Conservation (phyloP, 257 asterid genomes). For the Echium plantagineum region DNA sequence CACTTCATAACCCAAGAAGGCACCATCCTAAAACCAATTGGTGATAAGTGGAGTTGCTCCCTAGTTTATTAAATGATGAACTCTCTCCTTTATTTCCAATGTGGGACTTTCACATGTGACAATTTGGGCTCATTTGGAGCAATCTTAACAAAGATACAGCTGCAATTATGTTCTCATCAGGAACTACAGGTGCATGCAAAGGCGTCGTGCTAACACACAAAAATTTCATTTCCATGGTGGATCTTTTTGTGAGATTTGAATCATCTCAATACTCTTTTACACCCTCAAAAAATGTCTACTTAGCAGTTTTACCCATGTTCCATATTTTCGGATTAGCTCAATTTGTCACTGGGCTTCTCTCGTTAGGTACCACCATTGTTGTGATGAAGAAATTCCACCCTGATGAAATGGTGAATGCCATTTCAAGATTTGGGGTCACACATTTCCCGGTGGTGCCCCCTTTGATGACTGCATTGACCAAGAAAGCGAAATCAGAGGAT, state of each 20-base stretch:
- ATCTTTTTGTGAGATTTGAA: slow-evolving; percentile 53
- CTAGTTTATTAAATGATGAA: too few species aligned
- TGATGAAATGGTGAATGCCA: slow-evolving; percentile 50
- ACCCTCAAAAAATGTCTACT: slow-evolving; percentile 34
- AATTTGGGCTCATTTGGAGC: too few species aligned
- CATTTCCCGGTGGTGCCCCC: slow-evolving; percentile 70
- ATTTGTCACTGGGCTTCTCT: slow-evolving; percentile 56
- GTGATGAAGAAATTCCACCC: slow-evolving; percentile 50
- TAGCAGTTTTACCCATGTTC: slow-evolving; percentile 66
- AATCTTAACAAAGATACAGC: too few species aligned
- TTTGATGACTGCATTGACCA: slow-evolving; percentile 37
- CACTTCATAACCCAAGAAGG: too few species aligned
- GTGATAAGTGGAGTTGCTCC: too few species aligned
- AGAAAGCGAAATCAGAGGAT: slow-evolving; percentile 17
- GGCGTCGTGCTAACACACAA: slow-evolving; percentile 58
- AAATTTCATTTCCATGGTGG: slow-evolving; percentile 60
- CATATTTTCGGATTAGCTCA: slow-evolving; percentile 67
- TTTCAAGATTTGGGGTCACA: slow-evolving; percentile 49
- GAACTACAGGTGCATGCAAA: slow-evolving; percentile 63
- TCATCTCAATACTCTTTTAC: slow-evolving; percentile 33
- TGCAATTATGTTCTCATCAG: slow-evolving; percentile 66
- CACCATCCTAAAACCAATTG: too few species aligned
- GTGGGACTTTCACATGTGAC: too few species aligned
- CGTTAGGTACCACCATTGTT: slow-evolving; percentile 53
- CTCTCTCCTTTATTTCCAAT: too few species aligned